phyloP scores from a whole-genome alignment of 108 stramenopile species.

The Nitzschia inconspicua region DNA sequence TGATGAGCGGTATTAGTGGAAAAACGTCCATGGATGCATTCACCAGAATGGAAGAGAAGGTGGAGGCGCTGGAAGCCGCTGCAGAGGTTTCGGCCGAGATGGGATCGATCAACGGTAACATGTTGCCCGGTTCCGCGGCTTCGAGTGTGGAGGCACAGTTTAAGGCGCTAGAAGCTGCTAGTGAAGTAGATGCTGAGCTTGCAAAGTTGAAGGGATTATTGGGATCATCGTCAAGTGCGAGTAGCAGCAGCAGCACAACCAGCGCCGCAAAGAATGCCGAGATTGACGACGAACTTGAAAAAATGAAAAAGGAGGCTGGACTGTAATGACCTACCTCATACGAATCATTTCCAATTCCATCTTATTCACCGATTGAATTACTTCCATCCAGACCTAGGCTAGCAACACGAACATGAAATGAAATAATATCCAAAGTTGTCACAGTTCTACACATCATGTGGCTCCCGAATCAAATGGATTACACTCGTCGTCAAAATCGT shows the following conservation, averaged over 20 bases:
- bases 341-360: too few relatives aligned
- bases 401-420: too few relatives aligned
- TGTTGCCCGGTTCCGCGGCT: conserved; percentile 67
- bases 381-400: too few relatives aligned
- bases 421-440: too few relatives aligned
- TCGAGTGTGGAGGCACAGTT: conserved; percentile 83
- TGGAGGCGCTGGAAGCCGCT: conserved; percentile 88
- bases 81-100: conserved; percentile 95
- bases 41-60: conserved; percentile 95
- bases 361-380: too few relatives aligned
- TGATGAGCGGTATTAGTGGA: conserved; percentile 88
- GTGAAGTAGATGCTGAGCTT: conserved; percentile 86
- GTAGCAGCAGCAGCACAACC: conserved; percentile 5
- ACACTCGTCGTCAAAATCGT: too few relatives aligned
- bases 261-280: conserved; percentile 11
- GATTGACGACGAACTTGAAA: conserved; percentile 88
- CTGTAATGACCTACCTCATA: too few relatives aligned
- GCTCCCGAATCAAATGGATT: too few relatives aligned
- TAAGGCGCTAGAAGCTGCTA: conserved; percentile 76
- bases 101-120: conserved; percentile 48
- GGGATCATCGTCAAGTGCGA: conserved; percentile 8
- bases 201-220: conserved; percentile 83
- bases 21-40: conserved; percentile 94
- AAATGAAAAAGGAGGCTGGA: conserved; percentile 60
- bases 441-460: too few relatives aligned